Percentiles rank a stretch among this genome's conserved stretches.
Evolutionary conservation across 108 stramenopile species (phyloP).

Genomic region (Schizochytrium sp.): DNA sequence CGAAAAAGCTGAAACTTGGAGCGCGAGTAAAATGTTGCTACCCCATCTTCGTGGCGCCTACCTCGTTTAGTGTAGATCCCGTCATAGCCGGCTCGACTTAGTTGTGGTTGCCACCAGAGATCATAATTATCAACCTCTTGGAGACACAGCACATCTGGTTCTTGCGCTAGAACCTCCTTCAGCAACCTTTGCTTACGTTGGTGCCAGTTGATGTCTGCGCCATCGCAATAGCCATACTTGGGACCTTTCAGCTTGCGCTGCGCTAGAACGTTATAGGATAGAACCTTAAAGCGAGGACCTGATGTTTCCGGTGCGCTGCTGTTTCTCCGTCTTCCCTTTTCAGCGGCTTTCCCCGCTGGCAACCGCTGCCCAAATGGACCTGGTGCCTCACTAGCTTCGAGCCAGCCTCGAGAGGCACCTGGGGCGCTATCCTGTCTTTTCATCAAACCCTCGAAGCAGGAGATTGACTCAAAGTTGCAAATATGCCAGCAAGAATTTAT

Average conservation of each 20-base stretch:
- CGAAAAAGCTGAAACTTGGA: constrained; percentile 56
- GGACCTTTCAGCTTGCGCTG: constrained; percentile 42
- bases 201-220: constrained; percentile 24
- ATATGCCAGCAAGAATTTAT: too few relatives aligned
- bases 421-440: too few relatives aligned
- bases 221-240: constrained; percentile 42
- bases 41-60: constrained; percentile 48
- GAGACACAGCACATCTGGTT: constrained; percentile 70
- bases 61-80: constrained; percentile 70
- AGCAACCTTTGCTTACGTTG: background rate
- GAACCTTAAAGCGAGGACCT: constrained; percentile 26
- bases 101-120: constrained; percentile 73
- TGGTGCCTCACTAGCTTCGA: too few relatives aligned
- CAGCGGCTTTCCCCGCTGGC: background rate
- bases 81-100: constrained; percentile 71
- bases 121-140: constrained; percentile 73
- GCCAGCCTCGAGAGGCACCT: too few relatives aligned
- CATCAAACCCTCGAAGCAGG: too few relatives aligned
- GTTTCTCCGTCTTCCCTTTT: background rate
- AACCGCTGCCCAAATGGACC: background rate
- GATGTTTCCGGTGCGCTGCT: background rate
- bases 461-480: too few relatives aligned
- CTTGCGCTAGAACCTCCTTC: constrained; percentile 24
- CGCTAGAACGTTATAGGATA: constrained; percentile 44
- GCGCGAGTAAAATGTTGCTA: constrained; percentile 45